Evolutionary conservation across 225 moss, liverwort and hornwort species (phyloP), one percentile per base, ranked within the genome.

Genomic region (Sphagnum tenellum): DNA sequence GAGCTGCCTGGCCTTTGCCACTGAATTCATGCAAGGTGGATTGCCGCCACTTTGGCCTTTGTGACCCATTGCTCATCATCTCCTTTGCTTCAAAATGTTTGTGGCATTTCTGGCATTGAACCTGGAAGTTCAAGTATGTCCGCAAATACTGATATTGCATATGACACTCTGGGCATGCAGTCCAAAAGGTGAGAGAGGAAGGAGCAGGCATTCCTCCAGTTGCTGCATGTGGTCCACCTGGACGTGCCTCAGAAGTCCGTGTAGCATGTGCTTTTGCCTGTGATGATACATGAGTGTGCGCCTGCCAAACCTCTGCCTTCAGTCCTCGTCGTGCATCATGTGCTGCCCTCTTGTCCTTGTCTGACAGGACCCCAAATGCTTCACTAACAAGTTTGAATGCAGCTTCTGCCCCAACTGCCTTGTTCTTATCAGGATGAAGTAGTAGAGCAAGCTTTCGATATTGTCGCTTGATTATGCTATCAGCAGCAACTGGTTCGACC

Each of bases 381-480:
- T 96, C 92, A 47, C 92, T 84, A 11, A 96, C 78, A 55, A 96
- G 81, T 78, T 96, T 96, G 60, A 96, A 96, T 12, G 96, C 96
- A 10, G 92, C 87, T 68, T 92, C 92, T 45, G 96, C 96, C 5
- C 96, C 96, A 6, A 80, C 71, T 3, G 89, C 70, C 75, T 90
- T 90, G 62, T 96, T 96, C 50, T 96, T 96, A n/a, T 96, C 96
- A 1, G 96, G 96, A 74, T 96, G 96, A 54, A 96, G 77, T n/a
- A 85, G 65, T 3, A 92, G 69, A 12, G 96, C 92, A 49, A 96
- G 74, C 74, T 76, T 96, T 63, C 96, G 80, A 47, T 92, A 96
- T 70, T 96, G 96, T 72, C 83, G 85, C 73, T 92, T 96, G 45
- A 96, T 81, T 11, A 72, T 71, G 76, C 72, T 70, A 11, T 90